These are phyloP conservation scores for Tritrichomonas foetus DNA, from an alignment of 208 protist genomes.

Conservation along the genomic window DNA sequence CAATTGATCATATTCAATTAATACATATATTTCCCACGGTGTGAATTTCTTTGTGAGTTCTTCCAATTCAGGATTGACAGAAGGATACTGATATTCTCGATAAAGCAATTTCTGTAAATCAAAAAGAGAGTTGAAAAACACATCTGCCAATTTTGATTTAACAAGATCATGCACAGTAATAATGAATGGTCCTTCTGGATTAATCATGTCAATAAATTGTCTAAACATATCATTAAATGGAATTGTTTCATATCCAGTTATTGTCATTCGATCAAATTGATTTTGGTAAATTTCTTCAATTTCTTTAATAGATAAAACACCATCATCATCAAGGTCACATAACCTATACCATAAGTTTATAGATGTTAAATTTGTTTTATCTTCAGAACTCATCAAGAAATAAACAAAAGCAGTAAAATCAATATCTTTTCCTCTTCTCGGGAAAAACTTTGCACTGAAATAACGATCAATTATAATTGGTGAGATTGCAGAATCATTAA, in stretches of 20 bases:
- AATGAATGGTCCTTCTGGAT: not conserved
- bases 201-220: not conserved
- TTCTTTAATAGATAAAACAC: not conserved
- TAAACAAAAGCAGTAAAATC: slow-evolving; percentile 4
- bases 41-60: not conserved
- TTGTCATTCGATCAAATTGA: not conserved
- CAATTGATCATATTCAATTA: slow-evolving; percentile 16
- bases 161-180: not conserved
- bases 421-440: not conserved
- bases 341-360: slow-evolving; percentile 22
- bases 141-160: not conserved
- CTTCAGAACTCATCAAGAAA: slow-evolving; percentile 9
- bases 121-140: slow-evolving; percentile 32
- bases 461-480: not conserved
- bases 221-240: not conserved
- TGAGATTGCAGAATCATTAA: slow-evolving; percentile 9
- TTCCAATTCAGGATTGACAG: not conserved
- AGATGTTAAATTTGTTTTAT: slow-evolving; percentile 1
- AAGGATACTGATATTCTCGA: not conserved
- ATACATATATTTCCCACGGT: slow-evolving; percentile 13
- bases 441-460: not conserved
- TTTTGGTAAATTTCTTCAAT: not conserved
- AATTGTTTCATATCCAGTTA: slow-evolving; percentile 37
- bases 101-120: slow-evolving; percentile 5
- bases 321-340: slow-evolving; percentile 35